Percentiles rank a stretch among this genome's conserved stretches.
Conservation (phyloP, 2,329 filamentous ascomycete species). For the Trichothecium sympodiale region DNA sequence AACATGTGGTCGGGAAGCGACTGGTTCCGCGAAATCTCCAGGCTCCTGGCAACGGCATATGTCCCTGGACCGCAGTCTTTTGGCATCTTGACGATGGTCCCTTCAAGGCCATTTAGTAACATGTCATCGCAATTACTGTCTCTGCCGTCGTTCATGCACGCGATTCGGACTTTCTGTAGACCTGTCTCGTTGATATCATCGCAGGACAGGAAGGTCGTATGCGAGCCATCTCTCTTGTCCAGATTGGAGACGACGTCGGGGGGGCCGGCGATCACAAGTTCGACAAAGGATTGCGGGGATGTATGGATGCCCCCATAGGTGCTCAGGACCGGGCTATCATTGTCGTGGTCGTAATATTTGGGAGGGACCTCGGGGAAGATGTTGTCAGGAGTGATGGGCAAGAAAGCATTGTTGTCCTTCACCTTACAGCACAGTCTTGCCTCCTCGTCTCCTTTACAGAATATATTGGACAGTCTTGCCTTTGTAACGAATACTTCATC, state of each 20-base stretch:
- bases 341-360: too few relatives aligned
- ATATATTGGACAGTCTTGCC: too few relatives aligned
- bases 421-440: too few relatives aligned
- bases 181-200: constrained; percentile 13
- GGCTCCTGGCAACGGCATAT: constrained; percentile 24
- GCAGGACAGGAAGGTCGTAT: constrained; percentile 31
- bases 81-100: constrained; percentile 30
- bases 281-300: too few relatives aligned
- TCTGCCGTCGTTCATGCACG: constrained; percentile 22
- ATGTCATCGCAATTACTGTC: constrained; percentile 27
- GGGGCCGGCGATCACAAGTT: too few relatives aligned
- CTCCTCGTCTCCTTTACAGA: too few relatives aligned
- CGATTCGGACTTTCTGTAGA: constrained; percentile 22
- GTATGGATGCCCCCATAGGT: too few relatives aligned
- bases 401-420: too few relatives aligned
- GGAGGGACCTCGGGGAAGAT: too few relatives aligned
- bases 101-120: constrained; percentile 19
- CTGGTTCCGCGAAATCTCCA: constrained; percentile 8
- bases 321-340: too few relatives aligned
- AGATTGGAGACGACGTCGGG: constrained; percentile 20
- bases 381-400: too few relatives aligned
- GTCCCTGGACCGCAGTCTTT: constrained; percentile 23
- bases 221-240: constrained; percentile 30
- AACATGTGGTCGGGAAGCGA: neutral
- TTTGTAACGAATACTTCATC: too few relatives aligned